A percentile compares a stretch with the other conserved stretches of the same genome.
phyloP scores from a whole-genome alignment of 2,329 filamentous ascomycete species.

The Ophidiomyces ophidiicola region DNA sequence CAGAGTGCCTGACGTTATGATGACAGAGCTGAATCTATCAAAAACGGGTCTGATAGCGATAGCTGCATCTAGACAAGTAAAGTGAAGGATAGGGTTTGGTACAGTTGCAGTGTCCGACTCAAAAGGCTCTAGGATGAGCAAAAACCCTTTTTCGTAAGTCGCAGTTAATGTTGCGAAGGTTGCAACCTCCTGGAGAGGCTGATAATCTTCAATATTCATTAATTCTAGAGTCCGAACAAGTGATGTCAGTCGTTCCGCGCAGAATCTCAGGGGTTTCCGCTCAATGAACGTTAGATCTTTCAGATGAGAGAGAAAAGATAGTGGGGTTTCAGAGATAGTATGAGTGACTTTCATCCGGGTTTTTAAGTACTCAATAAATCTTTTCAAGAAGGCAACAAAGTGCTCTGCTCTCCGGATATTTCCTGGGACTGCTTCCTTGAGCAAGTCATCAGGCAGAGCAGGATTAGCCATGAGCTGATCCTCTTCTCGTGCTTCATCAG shows the following conservation, averaged over 20 bases:
- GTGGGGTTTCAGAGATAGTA: conserved; percentile 92
- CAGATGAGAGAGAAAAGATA: conserved; percentile 82
- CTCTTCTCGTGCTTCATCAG: conserved; percentile 80
- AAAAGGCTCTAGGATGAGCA: conserved; percentile 92
- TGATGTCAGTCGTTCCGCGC: conserved; percentile 85
- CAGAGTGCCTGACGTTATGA: conserved; percentile 95
- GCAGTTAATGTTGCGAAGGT: conserved; percentile 93
- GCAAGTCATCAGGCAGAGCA: conserved; percentile 78
- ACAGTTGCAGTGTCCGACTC: conserved; percentile 93
- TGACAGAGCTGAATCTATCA: conserved; percentile 92
- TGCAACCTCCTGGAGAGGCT: conserved; percentile 90
- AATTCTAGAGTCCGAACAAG: conserved; percentile 89
- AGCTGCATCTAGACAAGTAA: conserved; percentile 90
- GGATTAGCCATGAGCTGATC: conserved; percentile 97
- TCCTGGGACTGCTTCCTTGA: conserved; percentile 90
- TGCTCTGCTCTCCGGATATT: conserved; percentile 95
- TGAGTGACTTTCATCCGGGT: conserved; percentile 97
- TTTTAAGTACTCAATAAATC: conserved; percentile 96
- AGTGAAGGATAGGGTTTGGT: conserved; percentile 91
- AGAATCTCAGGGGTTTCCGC: conserved; percentile 83
- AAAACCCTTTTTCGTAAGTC: conserved; percentile 92
- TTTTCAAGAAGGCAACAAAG: conserved; percentile 85
- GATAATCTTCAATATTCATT: conserved; percentile 95
- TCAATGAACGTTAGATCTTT: conserved; percentile 97
- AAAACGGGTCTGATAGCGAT: conserved; percentile 98